phyloP scores from a whole-genome alignment of 176 grass and related monocot species.

The bread wheat (Triticum aestivum) region DNA sequence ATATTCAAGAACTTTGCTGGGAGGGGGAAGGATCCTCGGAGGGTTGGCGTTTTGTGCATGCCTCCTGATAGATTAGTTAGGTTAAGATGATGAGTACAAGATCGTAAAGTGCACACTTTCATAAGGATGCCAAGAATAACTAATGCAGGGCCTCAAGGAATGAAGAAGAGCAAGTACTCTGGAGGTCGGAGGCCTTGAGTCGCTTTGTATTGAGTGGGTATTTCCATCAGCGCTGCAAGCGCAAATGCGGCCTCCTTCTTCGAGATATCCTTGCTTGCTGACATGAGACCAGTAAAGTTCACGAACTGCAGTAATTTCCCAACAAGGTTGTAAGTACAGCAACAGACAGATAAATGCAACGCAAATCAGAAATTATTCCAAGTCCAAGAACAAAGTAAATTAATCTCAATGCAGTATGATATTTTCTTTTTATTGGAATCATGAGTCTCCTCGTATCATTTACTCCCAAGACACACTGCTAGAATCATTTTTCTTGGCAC shows the following conservation, averaged over 20 bases:
- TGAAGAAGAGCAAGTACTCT: slow-evolving; percentile 46
- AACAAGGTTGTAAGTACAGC: slow-evolving; percentile 8
- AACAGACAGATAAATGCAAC: not conserved
- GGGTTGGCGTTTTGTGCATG: slow-evolving; percentile 28
- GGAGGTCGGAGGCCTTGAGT: slow-evolving; percentile 60
- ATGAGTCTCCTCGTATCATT: not conserved
- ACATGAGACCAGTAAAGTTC: slow-evolving; percentile 93
- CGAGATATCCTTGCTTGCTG: slow-evolving; percentile 56
- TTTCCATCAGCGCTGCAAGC: slow-evolving; percentile 96
- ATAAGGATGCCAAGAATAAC: not conserved
- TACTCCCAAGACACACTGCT: not conserved
- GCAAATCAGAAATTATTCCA: not conserved
- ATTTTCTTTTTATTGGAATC: not conserved
- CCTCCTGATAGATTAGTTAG: slow-evolving; percentile 33
- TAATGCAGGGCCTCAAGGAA: slow-evolving; percentile 10
- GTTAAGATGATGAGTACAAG: not conserved
- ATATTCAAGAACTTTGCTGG: slow-evolving; percentile 58
- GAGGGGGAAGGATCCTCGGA: slow-evolving; percentile 75
- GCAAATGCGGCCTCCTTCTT: slow-evolving; percentile 94
- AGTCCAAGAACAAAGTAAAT: not conserved
- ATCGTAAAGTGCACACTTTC: not conserved
- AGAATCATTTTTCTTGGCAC: slow-evolving; percentile 7
- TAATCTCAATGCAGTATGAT: not conserved
- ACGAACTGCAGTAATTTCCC: slow-evolving; percentile 63
- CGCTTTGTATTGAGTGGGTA: slow-evolving; percentile 89